Conservation (phyloP, 805 yeast species). For the Teunomyces aglyptinius region DNA sequence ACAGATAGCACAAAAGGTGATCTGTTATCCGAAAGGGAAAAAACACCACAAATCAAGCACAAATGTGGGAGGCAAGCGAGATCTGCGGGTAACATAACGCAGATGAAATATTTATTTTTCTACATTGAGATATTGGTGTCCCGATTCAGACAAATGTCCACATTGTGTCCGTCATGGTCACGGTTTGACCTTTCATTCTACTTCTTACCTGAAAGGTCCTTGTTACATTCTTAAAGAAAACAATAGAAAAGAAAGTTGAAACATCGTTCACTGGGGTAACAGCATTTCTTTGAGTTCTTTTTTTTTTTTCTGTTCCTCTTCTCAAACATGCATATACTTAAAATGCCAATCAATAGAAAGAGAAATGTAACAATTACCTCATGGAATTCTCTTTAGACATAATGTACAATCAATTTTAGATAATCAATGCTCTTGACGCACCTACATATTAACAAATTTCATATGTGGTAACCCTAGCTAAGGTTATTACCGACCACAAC, state of each 20-base stretch:
- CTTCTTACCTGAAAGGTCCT: background rate
- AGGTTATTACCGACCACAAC: background rate
- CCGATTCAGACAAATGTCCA: background rate
- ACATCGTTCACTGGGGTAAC: background rate
- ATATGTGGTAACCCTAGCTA: background rate
- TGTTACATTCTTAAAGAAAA: background rate
- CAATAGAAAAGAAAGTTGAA: background rate
- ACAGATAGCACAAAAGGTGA: too few species aligned
- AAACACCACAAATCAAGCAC: background rate
- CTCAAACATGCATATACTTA: too few species aligned
- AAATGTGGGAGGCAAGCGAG: background rate
- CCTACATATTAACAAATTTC: background rate
- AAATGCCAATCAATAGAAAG: too few species aligned
- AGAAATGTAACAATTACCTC: too few species aligned
- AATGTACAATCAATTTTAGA: background rate
- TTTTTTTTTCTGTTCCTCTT: background rate
- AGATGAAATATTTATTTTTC: background rate
- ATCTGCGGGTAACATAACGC: background rate
- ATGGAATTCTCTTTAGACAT: background rate
- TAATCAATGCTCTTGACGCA: background rate
- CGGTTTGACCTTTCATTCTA: background rate
- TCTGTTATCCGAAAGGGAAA: background rate
- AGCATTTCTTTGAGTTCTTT: background rate
- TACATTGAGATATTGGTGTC: background rate
- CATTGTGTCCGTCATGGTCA: background rate